Percentiles rank a stretch among this genome's conserved stretches.
Conservation (phyloP, 352 stramenopile species). For the Globisporangium alternatum region DNA sequence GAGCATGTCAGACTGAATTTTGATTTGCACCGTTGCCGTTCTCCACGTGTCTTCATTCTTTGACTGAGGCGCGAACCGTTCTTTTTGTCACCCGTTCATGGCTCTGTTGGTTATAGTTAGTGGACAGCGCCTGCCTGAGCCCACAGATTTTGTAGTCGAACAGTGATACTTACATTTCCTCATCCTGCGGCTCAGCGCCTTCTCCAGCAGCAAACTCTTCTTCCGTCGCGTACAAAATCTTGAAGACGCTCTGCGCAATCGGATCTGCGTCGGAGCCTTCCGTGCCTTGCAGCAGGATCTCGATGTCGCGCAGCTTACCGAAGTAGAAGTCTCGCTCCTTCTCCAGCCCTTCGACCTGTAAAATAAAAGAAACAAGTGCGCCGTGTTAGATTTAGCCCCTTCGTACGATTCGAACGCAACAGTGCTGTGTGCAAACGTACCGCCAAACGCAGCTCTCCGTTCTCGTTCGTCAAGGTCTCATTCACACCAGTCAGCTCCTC, state of each 20-base stretch:
- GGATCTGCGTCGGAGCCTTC: constrained; percentile 57
- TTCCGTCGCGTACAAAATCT: constrained; percentile 84
- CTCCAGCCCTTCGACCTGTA: constrained; percentile 87
- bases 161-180: constrained; percentile 37
- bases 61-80: background rate
- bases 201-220: constrained; percentile 46
- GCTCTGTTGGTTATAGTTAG: constrained; percentile 12
- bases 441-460: constrained; percentile 67
- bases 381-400: background rate
- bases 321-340: constrained; percentile 99
- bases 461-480: constrained; percentile 73
- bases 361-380: background rate
- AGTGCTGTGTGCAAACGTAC: constrained; percentile 26
- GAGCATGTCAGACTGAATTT: background rate
- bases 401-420: constrained; percentile 3
- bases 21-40: background rate
- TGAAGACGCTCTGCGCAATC: constrained; percentile 72
- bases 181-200: constrained; percentile 45
- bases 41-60: background rate
- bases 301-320: constrained; percentile 97
- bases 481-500: constrained; percentile 69
- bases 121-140: background rate
- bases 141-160: background rate
- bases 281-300: constrained; percentile 92
- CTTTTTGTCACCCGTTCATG: background rate